Evolutionary conservation across 805 yeast genomes (phyloP).

Genomic region (Nakazawaea wickerhamii): DNA sequence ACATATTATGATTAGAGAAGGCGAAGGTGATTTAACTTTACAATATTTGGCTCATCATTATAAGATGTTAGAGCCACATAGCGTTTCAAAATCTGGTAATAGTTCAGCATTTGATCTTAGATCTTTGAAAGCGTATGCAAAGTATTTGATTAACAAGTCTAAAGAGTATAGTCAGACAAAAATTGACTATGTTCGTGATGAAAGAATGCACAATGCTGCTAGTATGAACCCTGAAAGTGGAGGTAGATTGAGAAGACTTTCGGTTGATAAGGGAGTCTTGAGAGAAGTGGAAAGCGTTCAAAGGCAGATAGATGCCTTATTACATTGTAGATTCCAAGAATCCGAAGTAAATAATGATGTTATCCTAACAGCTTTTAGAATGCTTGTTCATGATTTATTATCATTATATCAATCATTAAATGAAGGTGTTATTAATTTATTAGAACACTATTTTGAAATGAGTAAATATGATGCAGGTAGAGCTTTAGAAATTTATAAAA

Average conservation of each 20-base stretch:
- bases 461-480: constrained; percentile 80
- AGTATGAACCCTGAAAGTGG: constrained; percentile 41
- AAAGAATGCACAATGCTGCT: constrained; percentile 36
- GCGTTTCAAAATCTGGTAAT: constrained; percentile 28
- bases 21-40: constrained; percentile 72
- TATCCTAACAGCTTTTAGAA: constrained; percentile 74
- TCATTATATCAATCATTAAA: constrained; percentile 84
- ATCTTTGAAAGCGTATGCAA: constrained; percentile 59
- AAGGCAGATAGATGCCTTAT: constrained; percentile 67
- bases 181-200: constrained; percentile 76
- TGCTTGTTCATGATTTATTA: constrained; percentile 85
- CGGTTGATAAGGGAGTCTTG: constrained; percentile 74
- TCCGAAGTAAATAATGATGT: constrained; percentile 82
- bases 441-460: constrained; percentile 95
- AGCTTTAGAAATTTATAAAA: constrained; percentile 77
- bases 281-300: constrained; percentile 84
- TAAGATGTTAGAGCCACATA: constrained; percentile 52
- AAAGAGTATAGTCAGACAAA: constrained; percentile 59
- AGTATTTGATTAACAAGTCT: constrained; percentile 64
- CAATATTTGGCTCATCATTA: constrained; percentile 58
- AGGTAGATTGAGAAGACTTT: constrained; percentile 56
- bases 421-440: constrained; percentile 90
- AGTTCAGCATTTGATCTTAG: constrained; percentile 39
- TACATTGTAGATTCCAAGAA: constrained; percentile 72
- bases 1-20: constrained; percentile 91